A percentile compares a stretch with the other conserved stretches of the same genome.
Evolutionary conservation across 257 asterid genomes (phyloP).

Genomic region (Parsonsia alboflavescens): DNA sequence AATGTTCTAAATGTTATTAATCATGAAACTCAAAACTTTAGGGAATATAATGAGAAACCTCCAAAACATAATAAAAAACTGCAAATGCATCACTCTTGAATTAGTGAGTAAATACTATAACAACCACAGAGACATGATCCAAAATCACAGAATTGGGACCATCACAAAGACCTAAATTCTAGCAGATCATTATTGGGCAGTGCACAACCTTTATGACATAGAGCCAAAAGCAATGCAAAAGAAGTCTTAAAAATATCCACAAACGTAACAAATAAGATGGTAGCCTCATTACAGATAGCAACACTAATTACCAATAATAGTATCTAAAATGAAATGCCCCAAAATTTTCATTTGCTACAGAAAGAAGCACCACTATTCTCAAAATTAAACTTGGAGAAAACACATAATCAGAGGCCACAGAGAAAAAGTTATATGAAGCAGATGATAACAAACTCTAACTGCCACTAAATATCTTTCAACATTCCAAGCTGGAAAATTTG

Average conservation of each 20-base stretch:
- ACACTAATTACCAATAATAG: not conserved
- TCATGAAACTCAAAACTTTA: not conserved
- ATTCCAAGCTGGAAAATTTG: not conserved
- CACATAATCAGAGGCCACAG: not conserved
- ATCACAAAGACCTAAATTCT: not conserved
- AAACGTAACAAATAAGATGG: not conserved
- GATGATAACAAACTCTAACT: not conserved
- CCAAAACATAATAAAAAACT: not conserved
- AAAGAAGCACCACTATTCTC: not conserved
- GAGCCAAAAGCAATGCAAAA: not conserved
- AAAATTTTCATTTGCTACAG: not conserved
- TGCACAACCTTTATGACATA: not conserved
- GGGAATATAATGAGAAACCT: not conserved
- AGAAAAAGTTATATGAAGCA: not conserved
- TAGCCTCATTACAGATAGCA: not conserved
- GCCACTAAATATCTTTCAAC: not conserved
- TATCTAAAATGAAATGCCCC: not conserved
- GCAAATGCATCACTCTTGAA: not conserved
- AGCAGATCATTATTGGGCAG: not conserved
- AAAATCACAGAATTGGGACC: not conserved
- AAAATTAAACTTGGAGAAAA: not conserved
- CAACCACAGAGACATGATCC: not conserved
- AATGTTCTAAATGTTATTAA: constrained; percentile 10
- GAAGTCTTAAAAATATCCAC: not conserved
- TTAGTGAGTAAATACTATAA: not conserved